These are phyloP conservation scores for Candida nanaspora DNA, from an alignment of 805 yeast genomes.

Conservation along the genomic window DNA sequence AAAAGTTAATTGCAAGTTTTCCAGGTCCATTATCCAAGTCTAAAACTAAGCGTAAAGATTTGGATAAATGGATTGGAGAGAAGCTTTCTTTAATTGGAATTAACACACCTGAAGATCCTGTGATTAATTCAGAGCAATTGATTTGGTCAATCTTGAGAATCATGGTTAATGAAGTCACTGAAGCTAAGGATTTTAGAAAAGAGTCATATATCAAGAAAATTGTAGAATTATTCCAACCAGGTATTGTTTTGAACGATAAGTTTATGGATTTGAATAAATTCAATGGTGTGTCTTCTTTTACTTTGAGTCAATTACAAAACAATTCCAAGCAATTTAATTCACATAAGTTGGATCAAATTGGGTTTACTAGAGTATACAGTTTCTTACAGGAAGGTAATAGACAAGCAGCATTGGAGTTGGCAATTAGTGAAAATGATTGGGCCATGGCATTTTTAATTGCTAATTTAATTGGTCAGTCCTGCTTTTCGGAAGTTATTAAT, in stretches of 20 bases:
- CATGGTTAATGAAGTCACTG: constrained; percentile 16
- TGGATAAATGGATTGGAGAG: constrained; percentile 60
- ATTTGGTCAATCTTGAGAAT: constrained; percentile 21
- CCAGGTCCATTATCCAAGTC: constrained; percentile 62
- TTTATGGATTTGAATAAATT: background rate
- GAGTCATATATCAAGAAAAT: constrained; percentile 24
- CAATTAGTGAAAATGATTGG: constrained; percentile 64
- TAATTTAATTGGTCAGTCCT: constrained; percentile 53
- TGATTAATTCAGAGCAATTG: constrained; percentile 12
- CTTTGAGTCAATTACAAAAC: constrained; percentile 2
- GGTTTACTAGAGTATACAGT: constrained; percentile 24
- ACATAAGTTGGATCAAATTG: constrained; percentile 14
- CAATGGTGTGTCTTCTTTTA: background rate
- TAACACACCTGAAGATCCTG: constrained; percentile 9
- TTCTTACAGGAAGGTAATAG: constrained; percentile 56
- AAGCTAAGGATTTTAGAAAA: constrained; percentile 20
- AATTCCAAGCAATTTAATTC: constrained; percentile 17
- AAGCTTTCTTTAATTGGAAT: constrained; percentile 17
- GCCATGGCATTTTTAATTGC: constrained; percentile 71
- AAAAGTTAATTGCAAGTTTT: constrained; percentile 31
- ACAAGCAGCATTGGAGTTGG: constrained; percentile 54
- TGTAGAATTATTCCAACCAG: constrained; percentile 36
- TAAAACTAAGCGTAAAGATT: constrained; percentile 57
- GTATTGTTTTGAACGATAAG: constrained; percentile 22
- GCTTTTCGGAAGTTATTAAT: constrained; percentile 38